Conservation (phyloP, 306 rosid genomes). For the Sophora flavescens region DNA sequence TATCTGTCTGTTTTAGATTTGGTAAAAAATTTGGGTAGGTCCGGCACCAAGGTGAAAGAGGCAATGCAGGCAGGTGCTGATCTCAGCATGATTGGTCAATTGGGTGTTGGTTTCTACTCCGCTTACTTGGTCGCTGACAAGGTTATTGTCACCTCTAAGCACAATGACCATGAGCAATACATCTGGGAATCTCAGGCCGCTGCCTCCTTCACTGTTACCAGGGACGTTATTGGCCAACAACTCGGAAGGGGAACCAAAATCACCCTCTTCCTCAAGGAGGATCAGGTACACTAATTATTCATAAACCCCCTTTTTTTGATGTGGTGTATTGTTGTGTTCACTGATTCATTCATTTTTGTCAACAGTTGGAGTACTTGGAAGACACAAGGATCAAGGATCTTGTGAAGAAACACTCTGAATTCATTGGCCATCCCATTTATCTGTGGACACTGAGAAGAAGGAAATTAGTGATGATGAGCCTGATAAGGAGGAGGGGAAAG, state of each 20-base stretch:
- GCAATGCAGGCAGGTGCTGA: slow-evolving; percentile 71
- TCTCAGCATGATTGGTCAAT: slow-evolving; percentile 76
- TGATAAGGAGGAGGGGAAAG: slow-evolving; percentile 64
- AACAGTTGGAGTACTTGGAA: slow-evolving; percentile 70
- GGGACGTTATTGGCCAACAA: slow-evolving; percentile 62
- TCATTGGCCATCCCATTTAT: slow-evolving; percentile 69
- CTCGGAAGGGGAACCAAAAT: slow-evolving; percentile 73
- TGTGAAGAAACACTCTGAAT: slow-evolving; percentile 75
- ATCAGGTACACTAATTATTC: slow-evolving; percentile 50
- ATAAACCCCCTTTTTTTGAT: neutral
- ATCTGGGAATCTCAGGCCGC: slow-evolving; percentile 74
- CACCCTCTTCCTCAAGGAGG: slow-evolving; percentile 69
- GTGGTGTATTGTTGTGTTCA: neutral
- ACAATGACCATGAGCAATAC: slow-evolving; percentile 72
- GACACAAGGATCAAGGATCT: slow-evolving; percentile 71
- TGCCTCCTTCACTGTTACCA: slow-evolving; percentile 68
- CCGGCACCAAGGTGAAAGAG: slow-evolving; percentile 74
- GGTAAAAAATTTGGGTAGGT: slow-evolving; percentile 70
- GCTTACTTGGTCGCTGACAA: slow-evolving; percentile 70
- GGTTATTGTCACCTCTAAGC: slow-evolving; percentile 68
- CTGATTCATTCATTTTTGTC: neutral
- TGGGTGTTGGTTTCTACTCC: slow-evolving; percentile 70
- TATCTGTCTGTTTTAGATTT: slow-evolving; percentile 45
- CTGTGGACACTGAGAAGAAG: slow-evolving; percentile 73
- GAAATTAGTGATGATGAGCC: slow-evolving; percentile 68